These are phyloP conservation scores for Monosporozyma aerobia DNA, from an alignment of 805 yeast species.

Conservation along the genomic window DNA sequence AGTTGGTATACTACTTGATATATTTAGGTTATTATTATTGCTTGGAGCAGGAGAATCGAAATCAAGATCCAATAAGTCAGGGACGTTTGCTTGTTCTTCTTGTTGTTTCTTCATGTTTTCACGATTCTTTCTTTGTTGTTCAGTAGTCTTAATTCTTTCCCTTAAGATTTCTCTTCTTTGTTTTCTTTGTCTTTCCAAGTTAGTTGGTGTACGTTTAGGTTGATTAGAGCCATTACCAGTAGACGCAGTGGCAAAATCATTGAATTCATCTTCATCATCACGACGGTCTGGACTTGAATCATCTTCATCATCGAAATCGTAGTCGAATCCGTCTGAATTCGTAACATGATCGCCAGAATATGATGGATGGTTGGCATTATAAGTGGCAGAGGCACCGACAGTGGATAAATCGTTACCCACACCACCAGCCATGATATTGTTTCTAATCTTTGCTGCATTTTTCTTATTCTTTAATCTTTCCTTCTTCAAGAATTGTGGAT, in stretches of 20 bases:
- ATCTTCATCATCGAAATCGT: slow-evolving; percentile 6
- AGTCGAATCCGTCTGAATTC: slow-evolving; percentile 1
- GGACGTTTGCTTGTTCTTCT: slow-evolving; percentile 17
- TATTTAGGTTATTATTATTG: not conserved
- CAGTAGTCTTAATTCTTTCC: slow-evolving; percentile 27
- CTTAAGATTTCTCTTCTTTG: slow-evolving; percentile 31
- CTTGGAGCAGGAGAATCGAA: slow-evolving; percentile 8
- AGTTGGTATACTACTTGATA: not conserved
- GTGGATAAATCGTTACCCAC: not conserved
- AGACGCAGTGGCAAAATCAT: slow-evolving; percentile 1
- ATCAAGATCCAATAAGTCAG: slow-evolving; percentile 28
- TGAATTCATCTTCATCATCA: slow-evolving; percentile 13
- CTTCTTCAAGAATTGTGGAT: slow-evolving; percentile 22
- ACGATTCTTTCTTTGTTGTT: slow-evolving; percentile 24
- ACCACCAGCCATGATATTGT: not conserved
- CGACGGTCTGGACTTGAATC: slow-evolving; percentile 1
- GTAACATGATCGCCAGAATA: slow-evolving; percentile 1
- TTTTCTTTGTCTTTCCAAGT: slow-evolving; percentile 29
- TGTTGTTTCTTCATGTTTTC: slow-evolving; percentile 6
- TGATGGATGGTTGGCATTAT: slow-evolving; percentile 26
- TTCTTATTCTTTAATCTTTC: slow-evolving; percentile 25
- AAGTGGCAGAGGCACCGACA: not conserved
- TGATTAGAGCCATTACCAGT: not conserved
- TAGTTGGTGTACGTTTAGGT: slow-evolving; percentile 9
- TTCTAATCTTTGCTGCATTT: slow-evolving; percentile 25